phyloP scores from a whole-genome alignment of 306 rosid genomes.

The Prunus mume region DNA sequence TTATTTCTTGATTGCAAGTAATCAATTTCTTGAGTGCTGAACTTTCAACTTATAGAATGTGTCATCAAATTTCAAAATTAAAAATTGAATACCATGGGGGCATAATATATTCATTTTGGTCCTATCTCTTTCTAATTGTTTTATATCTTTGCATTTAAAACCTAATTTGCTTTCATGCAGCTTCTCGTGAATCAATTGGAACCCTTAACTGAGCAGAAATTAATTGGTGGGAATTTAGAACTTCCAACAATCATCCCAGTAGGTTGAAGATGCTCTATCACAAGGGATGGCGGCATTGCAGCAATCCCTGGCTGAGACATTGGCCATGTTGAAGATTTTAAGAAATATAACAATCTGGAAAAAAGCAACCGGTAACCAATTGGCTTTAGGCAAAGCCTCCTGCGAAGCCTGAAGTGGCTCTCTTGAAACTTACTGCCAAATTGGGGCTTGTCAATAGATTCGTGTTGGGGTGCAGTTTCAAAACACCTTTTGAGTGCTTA shows the following conservation, averaged over 20 bases:
- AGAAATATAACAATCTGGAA: no score
- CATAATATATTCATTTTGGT: background rate
- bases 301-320: slow-evolving; percentile 88
- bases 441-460: no score
- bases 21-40: background rate
- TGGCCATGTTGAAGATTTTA: slow-evolving; percentile 35
- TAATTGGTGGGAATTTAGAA: slow-evolving; percentile 73
- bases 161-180: slow-evolving; percentile 38
- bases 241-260: slow-evolving; percentile 93
- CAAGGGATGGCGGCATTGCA: slow-evolving; percentile 99
- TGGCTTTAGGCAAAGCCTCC: no score
- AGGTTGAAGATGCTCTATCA: slow-evolving; percentile 88
- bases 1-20: background rate
- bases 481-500: no score
- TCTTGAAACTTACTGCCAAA: no score
- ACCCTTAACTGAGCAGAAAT: slow-evolving; percentile 74
- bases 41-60: background rate
- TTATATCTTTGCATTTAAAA: background rate
- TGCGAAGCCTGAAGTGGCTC: no score
- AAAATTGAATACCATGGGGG: no score
- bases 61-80: background rate
- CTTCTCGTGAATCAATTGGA: slow-evolving; percentile 85
- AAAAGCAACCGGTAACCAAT: no score
- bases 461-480: no score
- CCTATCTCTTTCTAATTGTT: background rate